Base-by-base conservation (phyloP, 352 stramenopile species). In the Globisporangium solare region DNA sequence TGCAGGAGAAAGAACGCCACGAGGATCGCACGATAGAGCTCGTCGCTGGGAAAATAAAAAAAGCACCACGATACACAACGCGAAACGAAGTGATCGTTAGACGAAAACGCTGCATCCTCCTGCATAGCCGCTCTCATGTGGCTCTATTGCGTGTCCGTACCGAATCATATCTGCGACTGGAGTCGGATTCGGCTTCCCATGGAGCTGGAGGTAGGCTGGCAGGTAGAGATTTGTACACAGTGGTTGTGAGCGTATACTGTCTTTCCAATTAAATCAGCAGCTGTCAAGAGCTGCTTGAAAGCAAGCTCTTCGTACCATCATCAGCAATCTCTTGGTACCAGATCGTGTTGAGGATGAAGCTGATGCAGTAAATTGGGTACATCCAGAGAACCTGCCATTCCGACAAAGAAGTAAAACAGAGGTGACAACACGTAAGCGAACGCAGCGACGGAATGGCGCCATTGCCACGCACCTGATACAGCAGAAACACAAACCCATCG, bases 321-420 rank as follows among this genome's bases (percentile, higher is more conserved):
- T 95, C 85, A 1, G 85, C 85, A 51, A 95, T 93, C 67, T 95
- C 85, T 72, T 95, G 85, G 67, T 95, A 95, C 85, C 85, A 95
- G 70, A 95, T 95, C 15, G 85, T 93, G 63, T 95, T 95, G 58
- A 95, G 66, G 60, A 95, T 95, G 66, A 95, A 95, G 68, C 85
- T 95, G 66, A 95, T 92, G 71, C 81, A 92, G 72, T 95, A 95
- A 65, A 95, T 95, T 45, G 85, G 85, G 61, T 95, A 95, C 83
- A 95, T 95, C 85, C 85, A 95, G 27, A 95, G 62, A 54, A 82
- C 77, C 76, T 88, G 56, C 21, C 24, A 35, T 35, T 32, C 46
- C 39, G 6, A 27, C 3, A 5, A 5, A 14, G 3, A 51, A 14
- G 24, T 12, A 51, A 51, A 22, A 35, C 27, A 6, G 10, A 27